These are phyloP conservation scores for Borovskyia barvae DNA, from an alignment of 208 protist species.

Conservation along the genomic window DNA sequence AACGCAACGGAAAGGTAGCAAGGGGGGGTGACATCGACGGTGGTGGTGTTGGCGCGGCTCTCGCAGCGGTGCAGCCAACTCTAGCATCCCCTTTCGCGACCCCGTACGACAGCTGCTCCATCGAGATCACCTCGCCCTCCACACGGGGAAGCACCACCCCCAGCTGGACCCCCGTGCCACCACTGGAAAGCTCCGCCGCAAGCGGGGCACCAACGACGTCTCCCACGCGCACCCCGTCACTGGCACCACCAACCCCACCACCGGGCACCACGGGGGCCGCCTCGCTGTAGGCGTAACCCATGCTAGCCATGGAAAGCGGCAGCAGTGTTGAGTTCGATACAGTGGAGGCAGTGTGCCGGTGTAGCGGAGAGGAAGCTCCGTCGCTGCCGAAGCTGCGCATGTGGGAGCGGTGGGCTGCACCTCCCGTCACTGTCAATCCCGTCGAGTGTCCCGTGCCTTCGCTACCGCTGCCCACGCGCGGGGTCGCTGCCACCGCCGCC, in stretches of 20 bases:
- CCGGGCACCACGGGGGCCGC: not conserved
- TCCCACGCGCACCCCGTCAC: not conserved
- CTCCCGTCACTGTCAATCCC: too few relatives aligned
- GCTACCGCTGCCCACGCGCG: too few relatives aligned
- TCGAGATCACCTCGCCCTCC: conserved; percentile 55
- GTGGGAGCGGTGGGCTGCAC: too few relatives aligned
- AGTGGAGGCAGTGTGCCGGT: not conserved
- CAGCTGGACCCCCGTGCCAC: conserved; percentile 19
- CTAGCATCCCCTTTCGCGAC: not conserved
- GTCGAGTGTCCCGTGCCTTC: too few relatives aligned
- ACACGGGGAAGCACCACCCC: conserved; percentile 68
- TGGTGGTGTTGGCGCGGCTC: not conserved
- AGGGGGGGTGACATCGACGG: not conserved
- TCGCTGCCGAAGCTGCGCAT: too few relatives aligned
- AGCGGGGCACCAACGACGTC: not conserved
- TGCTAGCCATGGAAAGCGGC: conserved; percentile 2
- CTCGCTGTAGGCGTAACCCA: conserved; percentile 1
- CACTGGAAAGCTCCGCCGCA: not conserved
- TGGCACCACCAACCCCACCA: not conserved
- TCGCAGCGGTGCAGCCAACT: too few relatives aligned
- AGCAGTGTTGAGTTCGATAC: conserved; percentile 6
- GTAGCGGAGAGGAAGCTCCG: not conserved
- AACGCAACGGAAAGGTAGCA: conserved; percentile 33
- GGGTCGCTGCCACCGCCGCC: too few relatives aligned
- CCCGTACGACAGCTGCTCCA: conserved; percentile 33